Base-by-base conservation (phyloP, 2,329 filamentous ascomycete genomes). In the Exophiala sp. region DNA sequence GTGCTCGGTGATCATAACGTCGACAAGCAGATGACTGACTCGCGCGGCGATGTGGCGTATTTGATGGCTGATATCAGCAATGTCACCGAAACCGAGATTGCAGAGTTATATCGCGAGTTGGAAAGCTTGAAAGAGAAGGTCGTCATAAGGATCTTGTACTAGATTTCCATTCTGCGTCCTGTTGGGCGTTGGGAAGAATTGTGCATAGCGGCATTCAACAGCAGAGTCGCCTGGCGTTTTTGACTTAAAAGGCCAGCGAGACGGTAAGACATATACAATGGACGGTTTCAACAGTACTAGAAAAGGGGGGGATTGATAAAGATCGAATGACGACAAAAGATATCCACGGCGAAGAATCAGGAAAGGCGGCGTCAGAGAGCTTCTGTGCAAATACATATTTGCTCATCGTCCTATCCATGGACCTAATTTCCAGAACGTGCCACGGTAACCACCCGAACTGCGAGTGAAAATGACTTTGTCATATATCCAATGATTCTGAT, bases 1-100 rank as follows among this genome's bases (percentile, higher is more conserved):
- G 90, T 97, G 59, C 81, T 99, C 44, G 89, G 88, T 40, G 86
- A 95, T 66, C 91, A 99, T 78, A 99, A 99, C 71, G 91, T 99
- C 64, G 92, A 96, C 76, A 97, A 97, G 80, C 94, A 99, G 75
- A 97, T 95, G 78, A 94, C 89, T 47, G 94, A 97, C 71, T 95
- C 88, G 74, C 87, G 87, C 76, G 92, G 91, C 63, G 92, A 97
- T 69, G 81, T 94, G 62, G 94, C 94, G 16, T 99, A 99, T 70
- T 78, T 99, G 59, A 96, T 99, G 91, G 94, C 94, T 6, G 94
- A 99, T 75, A 88, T 99, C 65, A 96, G 90, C 75, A 84, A 88
- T 59, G 90, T 97, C 64, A 84, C 87, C 66, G 80, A 83, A 47
- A 79, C 78, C 38, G 87, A 96, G 66, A 90, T 97, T 70, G 91